A percentile compares a stretch with the other conserved stretches of the same genome.
These are phyloP conservation scores for Cutaneotrichosporon spelunceum DNA, from an alignment of 1,284 basidiomycete genomes.

Conservation along the genomic window DNA sequence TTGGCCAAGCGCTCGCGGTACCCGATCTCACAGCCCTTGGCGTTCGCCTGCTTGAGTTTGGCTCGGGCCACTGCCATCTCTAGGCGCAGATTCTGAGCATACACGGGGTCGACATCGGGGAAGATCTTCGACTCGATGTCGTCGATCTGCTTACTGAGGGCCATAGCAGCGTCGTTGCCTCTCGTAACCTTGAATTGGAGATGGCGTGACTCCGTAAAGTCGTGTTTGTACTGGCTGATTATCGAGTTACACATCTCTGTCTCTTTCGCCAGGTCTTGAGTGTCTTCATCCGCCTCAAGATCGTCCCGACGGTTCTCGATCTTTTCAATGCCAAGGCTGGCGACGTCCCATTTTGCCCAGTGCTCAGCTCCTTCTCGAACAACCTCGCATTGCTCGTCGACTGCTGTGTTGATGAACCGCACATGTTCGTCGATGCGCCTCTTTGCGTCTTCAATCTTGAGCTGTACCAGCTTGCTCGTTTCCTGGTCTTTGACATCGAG, in stretches of 20 bases:
- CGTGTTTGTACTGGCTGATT: constrained; percentile 67
- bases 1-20: constrained; percentile 63
- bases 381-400: constrained; percentile 63
- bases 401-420: constrained; percentile 65
- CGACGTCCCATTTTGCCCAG: constrained; percentile 68
- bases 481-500: constrained; percentile 39
- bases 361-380: constrained; percentile 75
- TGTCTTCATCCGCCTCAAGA: constrained; percentile 55
- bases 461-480: constrained; percentile 49
- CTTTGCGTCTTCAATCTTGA: constrained; percentile 65
- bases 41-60: constrained; percentile 69
- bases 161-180: constrained; percentile 69
- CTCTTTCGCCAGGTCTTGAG: constrained; percentile 59
- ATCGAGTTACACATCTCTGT: constrained; percentile 66
- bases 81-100: constrained; percentile 67
- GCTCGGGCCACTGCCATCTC: constrained; percentile 65
- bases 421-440: constrained; percentile 67
- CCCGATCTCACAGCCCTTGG: constrained; percentile 66
- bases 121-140: constrained; percentile 74
- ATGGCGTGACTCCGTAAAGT: constrained; percentile 61
- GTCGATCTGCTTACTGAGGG: constrained; percentile 78
- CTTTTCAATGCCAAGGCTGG: constrained; percentile 66
- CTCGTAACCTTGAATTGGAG: constrained; percentile 63
- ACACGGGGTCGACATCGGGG: constrained; percentile 67
- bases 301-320: constrained; percentile 66